Conservation (phyloP, 805 yeast species). For the Barnettozyma siamensis region DNA sequence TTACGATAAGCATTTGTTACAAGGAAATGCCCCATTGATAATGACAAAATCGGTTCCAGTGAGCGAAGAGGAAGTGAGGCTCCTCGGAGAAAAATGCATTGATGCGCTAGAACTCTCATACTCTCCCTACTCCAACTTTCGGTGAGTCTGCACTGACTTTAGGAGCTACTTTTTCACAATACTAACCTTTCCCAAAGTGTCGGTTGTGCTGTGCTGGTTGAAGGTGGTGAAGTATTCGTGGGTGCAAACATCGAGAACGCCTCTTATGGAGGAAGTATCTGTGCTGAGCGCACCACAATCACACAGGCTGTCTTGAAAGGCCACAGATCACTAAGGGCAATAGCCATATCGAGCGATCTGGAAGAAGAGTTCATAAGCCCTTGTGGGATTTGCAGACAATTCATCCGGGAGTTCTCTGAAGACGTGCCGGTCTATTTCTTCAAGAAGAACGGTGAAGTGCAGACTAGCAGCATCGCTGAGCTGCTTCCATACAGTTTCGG, state of each 20-base stretch:
- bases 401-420: constrained; percentile 71
- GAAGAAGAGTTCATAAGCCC: constrained; percentile 59
- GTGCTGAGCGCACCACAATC: constrained; percentile 72
- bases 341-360: constrained; percentile 64
- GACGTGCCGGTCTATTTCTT: constrained; percentile 66
- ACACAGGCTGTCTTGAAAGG: constrained; percentile 48
- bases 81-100: constrained; percentile 26
- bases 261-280: constrained; percentile 71
- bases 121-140: constrained; percentile 41
- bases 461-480: constrained; percentile 48
- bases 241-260: constrained; percentile 97
- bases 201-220: constrained; percentile 68
- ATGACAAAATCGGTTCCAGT: constrained; percentile 3
- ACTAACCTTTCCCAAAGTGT: constrained; percentile 39
- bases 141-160: not conserved
- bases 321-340: constrained; percentile 41
- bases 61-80: constrained; percentile 21
- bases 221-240: constrained; percentile 38
- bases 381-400: constrained; percentile 93
- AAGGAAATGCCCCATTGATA: no score
- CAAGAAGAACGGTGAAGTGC: constrained; percentile 43
- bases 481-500: constrained; percentile 84
- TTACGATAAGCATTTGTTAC: no score
- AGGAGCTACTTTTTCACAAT: no score
- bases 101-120: constrained; percentile 38